Evolutionary conservation across 768 basidiomycete species (phyloP).

Genomic region (Sarcodon sp.): DNA sequence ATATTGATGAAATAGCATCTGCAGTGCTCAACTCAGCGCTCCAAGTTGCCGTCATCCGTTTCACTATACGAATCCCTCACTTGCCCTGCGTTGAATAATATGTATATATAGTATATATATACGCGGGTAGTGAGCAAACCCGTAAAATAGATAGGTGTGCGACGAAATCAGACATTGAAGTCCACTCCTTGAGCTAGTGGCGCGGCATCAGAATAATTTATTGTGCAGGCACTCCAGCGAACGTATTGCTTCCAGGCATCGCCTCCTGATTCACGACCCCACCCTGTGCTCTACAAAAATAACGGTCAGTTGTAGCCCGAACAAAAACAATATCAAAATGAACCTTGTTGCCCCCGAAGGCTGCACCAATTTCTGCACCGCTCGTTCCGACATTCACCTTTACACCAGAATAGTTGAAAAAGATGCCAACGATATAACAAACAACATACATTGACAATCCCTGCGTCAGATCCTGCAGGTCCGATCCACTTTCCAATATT

Average conservation of each 20-base stretch:
- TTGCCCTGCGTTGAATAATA: too few relatives aligned
- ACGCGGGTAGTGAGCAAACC: neutral
- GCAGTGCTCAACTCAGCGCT: too few relatives aligned
- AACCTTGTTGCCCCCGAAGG: slow-evolving; percentile 93
- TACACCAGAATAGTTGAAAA: neutral
- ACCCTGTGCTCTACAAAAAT: slow-evolving; percentile 59
- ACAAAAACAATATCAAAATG: slow-evolving; percentile 9
- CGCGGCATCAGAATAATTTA: slow-evolving; percentile 85
- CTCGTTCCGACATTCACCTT: slow-evolving; percentile 58
- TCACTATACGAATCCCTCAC: neutral
- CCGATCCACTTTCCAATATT: slow-evolving; percentile 90
- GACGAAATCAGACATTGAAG: slow-evolving; percentile 35
- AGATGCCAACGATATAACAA: neutral
- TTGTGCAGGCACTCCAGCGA: slow-evolving; percentile 82
- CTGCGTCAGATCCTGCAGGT: slow-evolving; percentile 77
- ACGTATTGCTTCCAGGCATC: slow-evolving; percentile 99
- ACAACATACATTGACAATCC: slow-evolving; percentile 76
- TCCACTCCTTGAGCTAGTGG: slow-evolving; percentile 90
- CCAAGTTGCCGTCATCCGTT: neutral
- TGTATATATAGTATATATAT: too few relatives aligned
- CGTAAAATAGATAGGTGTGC: neutral
- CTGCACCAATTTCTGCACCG: slow-evolving; percentile 70
- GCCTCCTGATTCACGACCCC: slow-evolving; percentile 94
- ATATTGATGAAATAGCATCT: too few relatives aligned
- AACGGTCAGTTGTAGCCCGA: neutral